These are phyloP conservation scores for Lagerstroemia speciosa DNA, from an alignment of 345 rosid species.

Conservation along the genomic window DNA sequence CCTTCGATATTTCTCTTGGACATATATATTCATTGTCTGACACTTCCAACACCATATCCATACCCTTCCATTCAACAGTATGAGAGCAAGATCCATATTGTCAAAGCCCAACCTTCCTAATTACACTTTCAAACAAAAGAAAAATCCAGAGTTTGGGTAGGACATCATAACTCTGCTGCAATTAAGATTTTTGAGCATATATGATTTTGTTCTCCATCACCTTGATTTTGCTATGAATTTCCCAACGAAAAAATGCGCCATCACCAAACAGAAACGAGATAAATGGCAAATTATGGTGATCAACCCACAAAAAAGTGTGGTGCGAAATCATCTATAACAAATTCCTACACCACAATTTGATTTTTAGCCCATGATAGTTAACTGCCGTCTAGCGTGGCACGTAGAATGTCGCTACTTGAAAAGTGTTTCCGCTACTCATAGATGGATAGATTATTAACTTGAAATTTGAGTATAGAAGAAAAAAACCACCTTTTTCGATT, in stretches of 20 bases:
- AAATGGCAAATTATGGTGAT: too few relatives aligned
- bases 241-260: neutral
- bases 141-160: neutral
- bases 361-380: neutral
- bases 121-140: neutral
- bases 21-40: neutral
- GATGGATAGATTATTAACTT: neutral
- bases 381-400: too few relatives aligned
- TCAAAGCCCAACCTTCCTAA: too few relatives aligned
- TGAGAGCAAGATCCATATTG: too few relatives aligned
- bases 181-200: neutral
- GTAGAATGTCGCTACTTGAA: neutral
- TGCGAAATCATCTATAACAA: neutral
- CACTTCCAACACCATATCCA: neutral
- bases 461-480: neutral
- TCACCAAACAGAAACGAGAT: neutral
- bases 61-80: too few relatives aligned
- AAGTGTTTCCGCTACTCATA: neutral
- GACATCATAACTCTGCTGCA: neutral
- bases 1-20: neutral
- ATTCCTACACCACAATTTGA: neutral
- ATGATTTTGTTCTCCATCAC: neutral
- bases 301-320: neutral
- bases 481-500: slow-evolving; percentile 24
- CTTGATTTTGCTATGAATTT: neutral